Evolutionary conservation across 331 rosid species (phyloP), one percentile per base, ranked within the genome.

Genomic region (Malus hybrid): DNA sequence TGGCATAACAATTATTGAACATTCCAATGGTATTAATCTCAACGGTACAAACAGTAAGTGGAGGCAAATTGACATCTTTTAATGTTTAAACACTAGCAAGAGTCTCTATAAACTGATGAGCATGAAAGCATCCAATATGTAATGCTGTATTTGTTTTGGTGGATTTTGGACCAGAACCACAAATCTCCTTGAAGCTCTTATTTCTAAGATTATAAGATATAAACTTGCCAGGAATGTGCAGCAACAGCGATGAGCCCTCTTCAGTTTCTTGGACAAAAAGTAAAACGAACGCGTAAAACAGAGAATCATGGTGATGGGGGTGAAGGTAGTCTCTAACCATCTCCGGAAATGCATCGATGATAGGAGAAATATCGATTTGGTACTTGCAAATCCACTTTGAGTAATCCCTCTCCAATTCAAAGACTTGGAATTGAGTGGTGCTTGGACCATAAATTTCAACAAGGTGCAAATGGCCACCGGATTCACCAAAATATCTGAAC

Each of bases 161-260:
- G 28, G 42, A 32, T 32, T 53, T 28, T 26, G 63, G 61, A 66
- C 44, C 73, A 8, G 77, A 19, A 33, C 66, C 82, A 70, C 69
- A 76, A 39, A 79, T 29, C 72, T 74, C 22, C 36, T 14, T 39
- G 63, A 82, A 73, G 13, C 76, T 85, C 46, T 33, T 53, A 19
- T 65, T 71, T 28, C n/a, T 24, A 18, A 82, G 69, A 69, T 75
- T 29, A 46, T 76, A 82, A 39, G 73, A 34, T 61, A 85, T 18
- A 10, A 79, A 28, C 77, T 82, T 85, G 48, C 86, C 82, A 22
- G 84, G 82, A 22, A 79, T 75, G 60, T 79, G 77, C 50, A 82
- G 63, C 78, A 82, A 80, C 39, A 82, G 69, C 10, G 9, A 73
- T 3, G 83, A 66, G 33, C 44, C 78, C 3, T 73, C 84, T 8